Conservation (phyloP, 2,329 filamentous ascomycete genomes). For the Apiospora sp. region DNA sequence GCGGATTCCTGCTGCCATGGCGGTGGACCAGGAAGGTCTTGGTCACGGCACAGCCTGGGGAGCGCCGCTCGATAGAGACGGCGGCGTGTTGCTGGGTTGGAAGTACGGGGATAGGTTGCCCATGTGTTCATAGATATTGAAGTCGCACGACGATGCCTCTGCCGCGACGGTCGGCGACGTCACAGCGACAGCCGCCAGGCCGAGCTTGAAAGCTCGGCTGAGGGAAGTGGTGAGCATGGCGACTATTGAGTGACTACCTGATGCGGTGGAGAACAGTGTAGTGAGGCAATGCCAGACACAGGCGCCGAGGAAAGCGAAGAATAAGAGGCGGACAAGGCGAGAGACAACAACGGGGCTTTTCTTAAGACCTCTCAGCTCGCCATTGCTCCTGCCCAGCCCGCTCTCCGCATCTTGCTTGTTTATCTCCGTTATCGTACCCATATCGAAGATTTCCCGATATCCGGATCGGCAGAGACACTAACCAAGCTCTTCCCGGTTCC, state of each 20-base stretch:
- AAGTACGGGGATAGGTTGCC: constrained; percentile 36
- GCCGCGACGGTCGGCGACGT: not conserved
- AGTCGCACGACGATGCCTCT: constrained; percentile 20
- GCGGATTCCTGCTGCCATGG: constrained; percentile 35
- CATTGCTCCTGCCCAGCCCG: not conserved
- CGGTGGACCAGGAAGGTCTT: constrained; percentile 36
- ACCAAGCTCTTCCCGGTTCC: not conserved
- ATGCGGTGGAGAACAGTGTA: not conserved
- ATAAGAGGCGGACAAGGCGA: not conserved
- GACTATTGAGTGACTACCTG: not conserved
- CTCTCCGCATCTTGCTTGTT: constrained; percentile 3
- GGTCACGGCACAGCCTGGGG: constrained; percentile 34
- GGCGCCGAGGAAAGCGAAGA: not conserved
- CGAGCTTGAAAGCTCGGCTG: not conserved
- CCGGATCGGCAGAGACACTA: constrained; percentile 11
- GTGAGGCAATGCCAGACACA: not conserved
- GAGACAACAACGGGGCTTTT: not conserved
- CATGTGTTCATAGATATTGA: constrained; percentile 34
- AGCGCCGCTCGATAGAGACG: constrained; percentile 29
- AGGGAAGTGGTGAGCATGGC: not conserved
- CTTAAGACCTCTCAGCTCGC: not conserved
- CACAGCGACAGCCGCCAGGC: not conserved
- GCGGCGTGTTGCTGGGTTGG: constrained; percentile 33
- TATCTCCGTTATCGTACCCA: constrained; percentile 11
- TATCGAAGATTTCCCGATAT: not conserved